These are phyloP conservation scores for Russula emetica DNA, from an alignment of 768 basidiomycete genomes.

Conservation along the genomic window DNA sequence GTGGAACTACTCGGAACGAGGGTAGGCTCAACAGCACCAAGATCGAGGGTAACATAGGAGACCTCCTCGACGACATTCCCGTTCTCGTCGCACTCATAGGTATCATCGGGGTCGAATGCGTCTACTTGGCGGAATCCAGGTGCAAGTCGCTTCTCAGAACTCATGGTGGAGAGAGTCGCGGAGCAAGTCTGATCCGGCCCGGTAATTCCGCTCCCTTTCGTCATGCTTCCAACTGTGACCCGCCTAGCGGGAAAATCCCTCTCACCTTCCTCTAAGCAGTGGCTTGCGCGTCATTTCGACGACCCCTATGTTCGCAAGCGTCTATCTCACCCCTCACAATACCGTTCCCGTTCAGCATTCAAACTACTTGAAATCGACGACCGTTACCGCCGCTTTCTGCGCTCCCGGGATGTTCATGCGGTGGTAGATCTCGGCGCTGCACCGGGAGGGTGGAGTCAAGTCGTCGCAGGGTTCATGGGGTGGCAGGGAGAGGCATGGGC, in stretches of 20 bases:
- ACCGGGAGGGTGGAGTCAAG: slow-evolving; percentile 94
- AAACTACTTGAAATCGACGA: slow-evolving; percentile 81
- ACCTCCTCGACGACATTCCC: slow-evolving; percentile 47
- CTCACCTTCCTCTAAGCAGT: slow-evolving; percentile 45
- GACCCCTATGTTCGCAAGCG: slow-evolving; percentile 71
- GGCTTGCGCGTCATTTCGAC: slow-evolving; percentile 64
- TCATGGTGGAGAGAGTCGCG: not conserved
- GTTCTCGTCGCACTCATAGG: slow-evolving; percentile 49
- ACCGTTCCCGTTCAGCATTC: slow-evolving; percentile 85
- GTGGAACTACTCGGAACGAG: slow-evolving; percentile 66
- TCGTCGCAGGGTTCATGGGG: slow-evolving; percentile 60
- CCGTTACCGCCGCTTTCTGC: slow-evolving; percentile 50
- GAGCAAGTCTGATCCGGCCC: not conserved
- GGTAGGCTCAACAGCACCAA: slow-evolving; percentile 66
- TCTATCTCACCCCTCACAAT: slow-evolving; percentile 42
- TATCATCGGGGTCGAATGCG: slow-evolving; percentile 60
- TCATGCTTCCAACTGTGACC: slow-evolving; percentile 12
- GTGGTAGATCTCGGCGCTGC: slow-evolving; percentile 90
- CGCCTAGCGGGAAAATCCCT: slow-evolving; percentile 18
- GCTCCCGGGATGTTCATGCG: slow-evolving; percentile 47
- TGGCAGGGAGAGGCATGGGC: slow-evolving; percentile 36
- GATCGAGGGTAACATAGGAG: slow-evolving; percentile 68
- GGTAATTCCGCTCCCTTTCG: not conserved
- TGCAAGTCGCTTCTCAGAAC: slow-evolving; percentile 34
- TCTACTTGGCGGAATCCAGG: slow-evolving; percentile 67